Conservation (phyloP, 345 rosid species). For the Turritis glabra region DNA sequence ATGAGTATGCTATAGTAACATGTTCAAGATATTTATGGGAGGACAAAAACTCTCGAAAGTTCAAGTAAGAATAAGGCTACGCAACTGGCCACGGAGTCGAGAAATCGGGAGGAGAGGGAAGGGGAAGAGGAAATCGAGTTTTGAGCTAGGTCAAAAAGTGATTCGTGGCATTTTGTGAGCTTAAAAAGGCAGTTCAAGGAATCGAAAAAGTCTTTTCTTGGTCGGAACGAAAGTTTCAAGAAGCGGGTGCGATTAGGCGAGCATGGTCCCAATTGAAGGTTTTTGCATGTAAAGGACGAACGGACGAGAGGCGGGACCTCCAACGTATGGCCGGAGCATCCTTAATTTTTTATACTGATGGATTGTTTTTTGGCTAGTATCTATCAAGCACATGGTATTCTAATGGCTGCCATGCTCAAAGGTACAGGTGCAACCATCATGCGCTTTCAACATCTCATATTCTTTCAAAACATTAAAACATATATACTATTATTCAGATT, state of each 20-base stretch:
- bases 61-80: background rate
- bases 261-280: background rate
- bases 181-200: background rate
- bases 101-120: background rate
- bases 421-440: background rate
- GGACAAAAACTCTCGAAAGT: background rate
- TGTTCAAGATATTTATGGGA: background rate
- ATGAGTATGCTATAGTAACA: background rate
- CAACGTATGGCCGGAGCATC: background rate
- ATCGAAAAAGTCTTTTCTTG: background rate
- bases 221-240: background rate
- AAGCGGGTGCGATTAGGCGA: background rate
- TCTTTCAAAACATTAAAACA: background rate
- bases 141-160: background rate
- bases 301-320: background rate
- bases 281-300: background rate
- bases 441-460: slow-evolving; percentile 5
- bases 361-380: background rate
- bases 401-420: background rate
- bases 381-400: background rate
- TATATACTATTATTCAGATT: background rate
- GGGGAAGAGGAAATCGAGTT: background rate
- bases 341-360: background rate
- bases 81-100: background rate
- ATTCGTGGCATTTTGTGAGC: background rate